Conservation (phyloP, 2,329 filamentous ascomycete genomes). For the Byssochlamys sp. region DNA sequence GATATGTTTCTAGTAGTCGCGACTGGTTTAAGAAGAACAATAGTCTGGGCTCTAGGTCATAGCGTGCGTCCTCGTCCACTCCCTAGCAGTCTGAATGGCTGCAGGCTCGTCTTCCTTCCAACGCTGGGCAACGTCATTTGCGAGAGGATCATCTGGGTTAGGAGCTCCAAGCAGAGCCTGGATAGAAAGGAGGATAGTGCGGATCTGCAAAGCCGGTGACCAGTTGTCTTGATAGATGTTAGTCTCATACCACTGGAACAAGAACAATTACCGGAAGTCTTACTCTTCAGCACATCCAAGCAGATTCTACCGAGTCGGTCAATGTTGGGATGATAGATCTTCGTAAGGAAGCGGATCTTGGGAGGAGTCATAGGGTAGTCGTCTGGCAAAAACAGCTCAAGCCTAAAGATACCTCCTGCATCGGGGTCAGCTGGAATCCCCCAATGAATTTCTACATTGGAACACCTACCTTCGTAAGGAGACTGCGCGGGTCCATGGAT, state of each 20-base stretch:
- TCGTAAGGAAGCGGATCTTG: slow-evolving; percentile 95
- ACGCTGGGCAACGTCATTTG: slow-evolving; percentile 90
- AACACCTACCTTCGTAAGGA: slow-evolving; percentile 73
- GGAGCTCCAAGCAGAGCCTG: slow-evolving; percentile 91
- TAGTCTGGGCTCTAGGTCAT: slow-evolving; percentile 34
- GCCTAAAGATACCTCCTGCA: slow-evolving; percentile 76
- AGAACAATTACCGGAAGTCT: slow-evolving; percentile 19
- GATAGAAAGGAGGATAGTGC: slow-evolving; percentile 96
- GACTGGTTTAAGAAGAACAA: slow-evolving; percentile 3
- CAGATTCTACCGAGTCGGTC: slow-evolving; percentile 96
- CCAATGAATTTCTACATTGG: slow-evolving; percentile 2
- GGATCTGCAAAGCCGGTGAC: slow-evolving; percentile 94
- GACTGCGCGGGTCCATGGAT: slow-evolving; percentile 88
- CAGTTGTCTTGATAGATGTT: slow-evolving; percentile 64
- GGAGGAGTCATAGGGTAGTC: slow-evolving; percentile 99
- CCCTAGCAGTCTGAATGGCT: slow-evolving; percentile 80
- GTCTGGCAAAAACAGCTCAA: slow-evolving; percentile 93
- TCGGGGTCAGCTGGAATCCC: slow-evolving; percentile 4
- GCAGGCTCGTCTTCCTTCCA: slow-evolving; percentile 95
- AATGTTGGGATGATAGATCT: slow-evolving; percentile 98
- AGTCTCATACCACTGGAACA: slow-evolving; percentile 1
- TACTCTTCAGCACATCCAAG: slow-evolving; percentile 93
- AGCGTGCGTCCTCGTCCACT: slow-evolving; percentile 84
- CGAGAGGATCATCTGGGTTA: slow-evolving; percentile 96
- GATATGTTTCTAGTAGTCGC: slow-evolving; percentile 9